These are phyloP conservation scores for Plectranthus barbatus DNA, from an alignment of 257 asterid genomes.

Conservation along the genomic window DNA sequence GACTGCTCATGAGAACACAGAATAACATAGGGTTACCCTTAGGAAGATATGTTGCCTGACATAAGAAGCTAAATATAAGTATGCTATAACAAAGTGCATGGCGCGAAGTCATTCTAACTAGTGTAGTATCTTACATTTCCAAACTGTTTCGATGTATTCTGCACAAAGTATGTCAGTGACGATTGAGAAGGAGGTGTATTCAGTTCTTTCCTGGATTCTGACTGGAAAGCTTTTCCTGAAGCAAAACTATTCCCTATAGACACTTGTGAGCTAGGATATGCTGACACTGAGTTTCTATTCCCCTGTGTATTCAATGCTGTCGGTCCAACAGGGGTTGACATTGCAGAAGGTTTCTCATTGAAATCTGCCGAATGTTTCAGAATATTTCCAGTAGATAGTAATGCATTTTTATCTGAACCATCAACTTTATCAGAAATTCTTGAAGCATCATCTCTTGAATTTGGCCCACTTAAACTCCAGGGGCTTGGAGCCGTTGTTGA, in stretches of 20 bases:
- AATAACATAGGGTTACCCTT: not conserved
- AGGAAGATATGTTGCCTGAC: slow-evolving; percentile 5
- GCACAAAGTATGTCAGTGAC: slow-evolving; percentile 29
- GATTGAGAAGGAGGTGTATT: slow-evolving; percentile 21
- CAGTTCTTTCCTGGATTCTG: slow-evolving; percentile 32
- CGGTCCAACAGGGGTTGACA: slow-evolving; percentile 33
- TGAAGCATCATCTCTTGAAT: slow-evolving; percentile 20
- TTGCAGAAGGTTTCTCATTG: slow-evolving; percentile 34
- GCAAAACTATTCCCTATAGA: slow-evolving; percentile 25
- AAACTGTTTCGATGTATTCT: slow-evolving; percentile 50
- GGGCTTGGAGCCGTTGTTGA: slow-evolving; percentile 25
- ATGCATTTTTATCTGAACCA: slow-evolving; percentile 24
- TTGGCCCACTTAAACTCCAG: slow-evolving; percentile 28
- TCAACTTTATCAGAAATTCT: slow-evolving; percentile 23
- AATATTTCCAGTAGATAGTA: slow-evolving; percentile 29
- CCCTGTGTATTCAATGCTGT: slow-evolving; percentile 24
- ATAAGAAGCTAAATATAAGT: not conserved
- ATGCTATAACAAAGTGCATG: not conserved
- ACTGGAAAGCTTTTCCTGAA: slow-evolving; percentile 32
- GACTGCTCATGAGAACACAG: slow-evolving; percentile 7
- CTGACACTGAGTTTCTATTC: slow-evolving; percentile 24
- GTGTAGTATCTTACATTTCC: slow-evolving; percentile 49
- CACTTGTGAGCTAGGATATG: slow-evolving; percentile 27
- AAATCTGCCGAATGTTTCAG: slow-evolving; percentile 24
- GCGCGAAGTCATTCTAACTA: slow-evolving; percentile 5